Evolutionary conservation across 192 early-diverging fungal species (phyloP).

Genomic region (Coemansia sp.): DNA sequence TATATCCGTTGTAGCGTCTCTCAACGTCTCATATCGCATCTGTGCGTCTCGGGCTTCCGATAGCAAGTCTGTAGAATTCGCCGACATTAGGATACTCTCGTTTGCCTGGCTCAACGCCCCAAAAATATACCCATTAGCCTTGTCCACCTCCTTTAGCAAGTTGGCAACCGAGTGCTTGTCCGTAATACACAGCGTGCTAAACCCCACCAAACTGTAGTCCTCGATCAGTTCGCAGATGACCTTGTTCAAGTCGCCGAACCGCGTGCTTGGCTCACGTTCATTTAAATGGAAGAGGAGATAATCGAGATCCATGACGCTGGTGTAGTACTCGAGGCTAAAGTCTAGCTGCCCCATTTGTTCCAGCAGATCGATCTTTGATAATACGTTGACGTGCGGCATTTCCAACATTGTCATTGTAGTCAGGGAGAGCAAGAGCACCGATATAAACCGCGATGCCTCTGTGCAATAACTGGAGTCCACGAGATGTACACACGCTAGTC

Average conservation of each 20-base stretch:
- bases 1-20: background rate
- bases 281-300: slow-evolving; percentile 81
- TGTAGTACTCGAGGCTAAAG: slow-evolving; percentile 94
- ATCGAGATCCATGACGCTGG: slow-evolving; percentile 86
- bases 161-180: slow-evolving; percentile 83
- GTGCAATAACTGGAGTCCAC: slow-evolving; percentile 92
- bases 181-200: slow-evolving; percentile 79
- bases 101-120: slow-evolving; percentile 76
- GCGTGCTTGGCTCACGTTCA: slow-evolving; percentile 56
- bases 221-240: slow-evolving; percentile 90
- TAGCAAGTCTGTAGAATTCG: slow-evolving; percentile 41
- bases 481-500: slow-evolving; percentile 79
- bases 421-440: slow-evolving; percentile 82
- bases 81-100: slow-evolving; percentile 68
- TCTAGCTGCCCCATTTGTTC: slow-evolving; percentile 69
- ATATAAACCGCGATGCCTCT: slow-evolving; percentile 92
- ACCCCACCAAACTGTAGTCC: slow-evolving; percentile 90
- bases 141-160: slow-evolving; percentile 80
- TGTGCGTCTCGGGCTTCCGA: slow-evolving; percentile 45
- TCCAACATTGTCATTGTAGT: slow-evolving; percentile 94
- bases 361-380: slow-evolving; percentile 93
- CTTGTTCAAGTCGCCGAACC: slow-evolving; percentile 73
- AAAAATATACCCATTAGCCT: slow-evolving; percentile 90
- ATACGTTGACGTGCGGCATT: slow-evolving; percentile 94
- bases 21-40: slow-evolving; percentile 30